Evolutionary conservation across 192 early-diverging fungal species (phyloP), one percentile per base, ranked within the genome.

Genomic region (Lunasporangiospora selenospora): DNA sequence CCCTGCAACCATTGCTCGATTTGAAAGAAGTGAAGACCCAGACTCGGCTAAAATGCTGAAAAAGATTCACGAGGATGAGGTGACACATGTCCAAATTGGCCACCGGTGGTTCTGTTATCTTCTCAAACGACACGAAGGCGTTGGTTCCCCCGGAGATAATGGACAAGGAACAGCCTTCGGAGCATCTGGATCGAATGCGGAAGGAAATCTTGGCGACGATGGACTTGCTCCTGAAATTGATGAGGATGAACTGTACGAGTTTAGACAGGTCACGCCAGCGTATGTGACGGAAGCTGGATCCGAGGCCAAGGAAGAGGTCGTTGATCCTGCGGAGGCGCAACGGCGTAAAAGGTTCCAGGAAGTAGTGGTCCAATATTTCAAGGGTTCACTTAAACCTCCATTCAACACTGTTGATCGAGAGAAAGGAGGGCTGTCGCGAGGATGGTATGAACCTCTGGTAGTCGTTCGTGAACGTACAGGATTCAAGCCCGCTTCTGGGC

Each of bases 341-440:
- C 43, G 69, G 8, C 53, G 69, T 37, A 73, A 63, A 21, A 45
- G 57, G 19, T 81, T 78, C 53, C 62, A 63, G 36, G 62, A 57
- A 32, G 66, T 75, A 9, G 65, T 81, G 10, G 53, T 73, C 1
- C 66, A 73, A 19, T 62, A 81, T 31, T 89, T 87, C 51, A 53
- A 75, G 19, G 88, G 88, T 19, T 66, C 56, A 4, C 51, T 88
- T 16, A 89, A 87, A 56, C 88, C 88, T 6, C 88, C 88, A 43
- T 89, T 89, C 62, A 89, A 89, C 71, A 83, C 83, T 31, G 75
- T 46, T 29, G 88, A 83, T 37, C 62, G 88, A 3, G 64, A 80
- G 39, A 67, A 56, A 16, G 88, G 86, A 24, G 88, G 88, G 1
- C 51, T 89, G 55, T 85, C 83, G 3, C 43, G 63, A 33, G 77